Conservation (phyloP, 2,329 filamentous ascomycete genomes). For the Monosporascus cannonballus region DNA sequence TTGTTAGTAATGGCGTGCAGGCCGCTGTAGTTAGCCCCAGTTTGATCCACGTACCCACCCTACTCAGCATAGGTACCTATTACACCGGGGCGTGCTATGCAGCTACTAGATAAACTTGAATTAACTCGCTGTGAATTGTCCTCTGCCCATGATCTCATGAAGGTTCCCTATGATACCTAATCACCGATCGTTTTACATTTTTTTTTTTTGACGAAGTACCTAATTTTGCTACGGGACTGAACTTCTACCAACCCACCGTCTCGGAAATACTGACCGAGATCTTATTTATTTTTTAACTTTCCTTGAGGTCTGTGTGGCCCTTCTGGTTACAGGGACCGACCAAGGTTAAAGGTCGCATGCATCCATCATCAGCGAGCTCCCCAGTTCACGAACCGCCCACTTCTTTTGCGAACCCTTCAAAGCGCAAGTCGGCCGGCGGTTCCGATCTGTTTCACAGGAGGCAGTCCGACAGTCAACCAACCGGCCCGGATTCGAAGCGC, state of each 20-base stretch:
- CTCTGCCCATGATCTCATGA: background rate
- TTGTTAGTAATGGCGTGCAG: no score
- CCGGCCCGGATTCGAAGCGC: slow-evolving; percentile 16
- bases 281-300: background rate
- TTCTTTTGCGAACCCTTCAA: slow-evolving; percentile 18
- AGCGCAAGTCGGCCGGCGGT: slow-evolving; percentile 15
- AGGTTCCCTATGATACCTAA: background rate
- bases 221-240: no score
- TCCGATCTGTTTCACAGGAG: slow-evolving; percentile 5
- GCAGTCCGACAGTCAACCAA: slow-evolving; percentile 2
- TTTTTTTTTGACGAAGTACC: no score
- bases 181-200: no score
- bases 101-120: no score
- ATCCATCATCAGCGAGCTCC: slow-evolving; percentile 20
- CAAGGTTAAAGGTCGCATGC: slow-evolving; percentile 18
- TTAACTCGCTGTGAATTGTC: background rate
- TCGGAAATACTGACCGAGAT: background rate
- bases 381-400: slow-evolving; percentile 18
- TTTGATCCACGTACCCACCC: no score
- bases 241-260: no score
- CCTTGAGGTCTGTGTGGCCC: slow-evolving; percentile 16
- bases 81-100: no score
- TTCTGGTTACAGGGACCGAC: slow-evolving; percentile 22
- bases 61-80: no score
- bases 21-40: no score